A percentile compares a stretch with the other conserved stretches of the same genome.
phyloP scores from a whole-genome alignment of 2,329 filamentous ascomycete species.

The Xylaria polymorpha region DNA sequence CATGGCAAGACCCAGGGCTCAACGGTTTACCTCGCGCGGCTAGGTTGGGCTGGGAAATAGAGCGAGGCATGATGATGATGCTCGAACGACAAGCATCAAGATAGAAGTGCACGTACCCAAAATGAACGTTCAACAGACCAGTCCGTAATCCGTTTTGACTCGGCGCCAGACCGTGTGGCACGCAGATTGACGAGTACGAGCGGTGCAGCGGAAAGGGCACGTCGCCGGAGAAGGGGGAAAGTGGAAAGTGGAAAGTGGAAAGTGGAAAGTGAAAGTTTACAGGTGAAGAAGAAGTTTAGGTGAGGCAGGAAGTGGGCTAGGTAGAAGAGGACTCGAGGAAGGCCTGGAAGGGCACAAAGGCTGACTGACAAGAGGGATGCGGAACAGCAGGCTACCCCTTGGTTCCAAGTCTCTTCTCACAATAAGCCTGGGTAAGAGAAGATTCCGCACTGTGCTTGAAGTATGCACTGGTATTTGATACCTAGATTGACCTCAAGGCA shows the following conservation, averaged over 20 bases:
- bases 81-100: background rate
- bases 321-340: conserved; percentile 25
- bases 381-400: conserved; percentile 20
- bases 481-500: background rate
- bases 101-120: conserved; percentile 33
- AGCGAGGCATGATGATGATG: background rate
- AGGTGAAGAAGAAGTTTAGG: conserved; percentile 32
- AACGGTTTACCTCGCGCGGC: background rate
- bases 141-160: conserved; percentile 38
- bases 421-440: background rate
- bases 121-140: conserved; percentile 38
- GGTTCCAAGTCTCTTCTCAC: background rate
- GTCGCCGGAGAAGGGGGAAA: conserved; percentile 29
- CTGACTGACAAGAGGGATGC: conserved; percentile 17
- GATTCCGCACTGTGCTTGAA: background rate
- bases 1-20: background rate
- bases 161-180: conserved; percentile 27
- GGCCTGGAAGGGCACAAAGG: conserved; percentile 22
- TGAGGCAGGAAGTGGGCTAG: conserved; percentile 16
- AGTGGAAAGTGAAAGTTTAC: conserved; percentile 34
- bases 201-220: conserved; percentile 28
- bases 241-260: conserved; percentile 30
- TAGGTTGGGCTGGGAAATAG: background rate
- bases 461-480: background rate
- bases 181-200: conserved; percentile 10